These are phyloP conservation scores for Backusella australiensis DNA, from an alignment of 192 early-diverging fungal genomes.

Conservation along the genomic window DNA sequence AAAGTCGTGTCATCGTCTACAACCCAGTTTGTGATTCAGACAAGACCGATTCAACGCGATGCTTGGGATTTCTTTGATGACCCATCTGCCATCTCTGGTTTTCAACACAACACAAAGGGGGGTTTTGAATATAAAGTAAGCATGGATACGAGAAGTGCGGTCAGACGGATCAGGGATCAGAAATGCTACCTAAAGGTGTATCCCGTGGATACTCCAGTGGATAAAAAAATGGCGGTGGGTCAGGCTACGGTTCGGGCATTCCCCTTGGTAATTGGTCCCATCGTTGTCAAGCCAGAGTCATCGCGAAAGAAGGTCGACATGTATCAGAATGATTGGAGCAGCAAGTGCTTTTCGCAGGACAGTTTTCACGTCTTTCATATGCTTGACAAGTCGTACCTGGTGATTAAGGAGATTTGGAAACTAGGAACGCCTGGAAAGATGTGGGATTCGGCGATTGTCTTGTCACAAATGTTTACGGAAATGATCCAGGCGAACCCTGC, in stretches of 20 bases:
- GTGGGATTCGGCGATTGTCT: conserved; percentile 48
- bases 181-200: neutral
- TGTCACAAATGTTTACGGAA: conserved; percentile 32
- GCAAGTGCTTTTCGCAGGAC: neutral
- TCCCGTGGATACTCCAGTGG: neutral
- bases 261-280: conserved; percentile 11
- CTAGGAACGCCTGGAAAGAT: conserved; percentile 42
- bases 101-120: neutral
- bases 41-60: conserved; percentile 1
- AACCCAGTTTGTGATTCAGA: neutral
- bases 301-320: neutral
- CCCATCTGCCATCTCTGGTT: neutral
- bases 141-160: neutral
- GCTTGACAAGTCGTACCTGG: neutral
- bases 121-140: conserved; percentile 11
- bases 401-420: conserved; percentile 34
- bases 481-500: conserved; percentile 4
- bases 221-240: neutral
- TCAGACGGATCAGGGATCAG: neutral
- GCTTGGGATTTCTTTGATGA: conserved; percentile 7
- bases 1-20: neutral
- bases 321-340: conserved; percentile 1
- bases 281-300: neutral
- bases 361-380: conserved; percentile 14
- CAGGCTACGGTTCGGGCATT: neutral